phyloP scores from a whole-genome alignment of 768 basidiomycete genomes.

The Tricholoma bakamatsutake region DNA sequence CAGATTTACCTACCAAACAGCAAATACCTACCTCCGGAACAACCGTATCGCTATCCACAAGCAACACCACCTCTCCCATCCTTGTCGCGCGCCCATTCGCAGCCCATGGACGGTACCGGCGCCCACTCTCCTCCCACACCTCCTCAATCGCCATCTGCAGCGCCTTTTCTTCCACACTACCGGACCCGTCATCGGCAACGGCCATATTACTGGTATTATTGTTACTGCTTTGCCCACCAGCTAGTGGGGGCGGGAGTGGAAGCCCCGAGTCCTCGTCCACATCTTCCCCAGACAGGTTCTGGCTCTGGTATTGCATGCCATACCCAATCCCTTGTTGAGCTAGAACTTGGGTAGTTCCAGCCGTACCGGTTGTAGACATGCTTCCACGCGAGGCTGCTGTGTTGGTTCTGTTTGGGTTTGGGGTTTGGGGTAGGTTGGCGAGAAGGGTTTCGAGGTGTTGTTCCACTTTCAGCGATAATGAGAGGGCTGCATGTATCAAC shows the following conservation, averaged over 20 bases:
- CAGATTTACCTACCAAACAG: not conserved
- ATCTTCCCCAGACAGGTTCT: conserved; percentile 9
- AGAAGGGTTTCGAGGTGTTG: conserved; percentile 43
- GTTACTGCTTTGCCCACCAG: no score
- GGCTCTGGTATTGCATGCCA: conserved; percentile 10
- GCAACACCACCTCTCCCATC: conserved; percentile 70
- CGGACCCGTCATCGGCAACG: conserved; percentile 16
- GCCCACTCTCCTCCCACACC: conserved; percentile 49
- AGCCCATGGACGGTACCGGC: conserved; percentile 60
- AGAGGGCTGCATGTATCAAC: conserved; percentile 35
- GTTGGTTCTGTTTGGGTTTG: conserved; percentile 10
- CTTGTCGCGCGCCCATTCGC: conserved; percentile 65
- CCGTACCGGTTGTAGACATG: not conserved
- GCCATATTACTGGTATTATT: conserved; percentile 13
- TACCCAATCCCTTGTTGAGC: not conserved
- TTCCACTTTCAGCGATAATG: conserved; percentile 57
- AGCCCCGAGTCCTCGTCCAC: not conserved
- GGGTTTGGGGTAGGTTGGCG: not conserved
- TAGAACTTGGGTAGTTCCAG: not conserved
- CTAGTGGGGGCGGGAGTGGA: not conserved
- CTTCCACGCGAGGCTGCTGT: not conserved
- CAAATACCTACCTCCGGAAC: conserved; percentile 49
- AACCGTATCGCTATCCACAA: conserved; percentile 75
- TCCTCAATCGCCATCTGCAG: conserved; percentile 71
- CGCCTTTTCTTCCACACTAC: conserved; percentile 64